Conservation (phyloP, 2,329 filamentous ascomycete genomes). For the Emericellopsis cladophorae region DNA sequence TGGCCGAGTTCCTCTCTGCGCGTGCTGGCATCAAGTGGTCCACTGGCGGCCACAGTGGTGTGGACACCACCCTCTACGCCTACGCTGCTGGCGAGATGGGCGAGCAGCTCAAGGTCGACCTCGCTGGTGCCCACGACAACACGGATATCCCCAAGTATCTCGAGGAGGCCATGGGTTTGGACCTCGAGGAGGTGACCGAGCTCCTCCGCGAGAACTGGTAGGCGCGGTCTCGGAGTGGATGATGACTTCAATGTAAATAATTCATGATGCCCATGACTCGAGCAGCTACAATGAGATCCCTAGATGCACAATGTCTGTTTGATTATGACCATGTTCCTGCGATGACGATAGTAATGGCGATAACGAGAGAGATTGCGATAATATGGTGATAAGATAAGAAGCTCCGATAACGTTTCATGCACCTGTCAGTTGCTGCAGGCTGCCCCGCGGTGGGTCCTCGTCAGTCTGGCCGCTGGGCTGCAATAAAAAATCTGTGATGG, state of each 20-base stretch:
- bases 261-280: no score
- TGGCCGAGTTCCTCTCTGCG: conserved; percentile 13
- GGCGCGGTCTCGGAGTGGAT: background rate
- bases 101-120: conserved; percentile 8
- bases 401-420: no score
- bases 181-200: conserved; percentile 11
- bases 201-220: conserved; percentile 6
- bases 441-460: no score
- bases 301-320: no score
- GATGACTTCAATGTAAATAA: no score
- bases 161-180: conserved; percentile 12
- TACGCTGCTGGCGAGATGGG: conserved; percentile 13
- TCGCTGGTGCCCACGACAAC: conserved; percentile 16
- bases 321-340: no score
- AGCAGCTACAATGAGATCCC: no score
- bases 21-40: conserved; percentile 18
- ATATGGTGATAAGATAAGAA: no score
- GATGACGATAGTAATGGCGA: no score
- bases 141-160: conserved; percentile 15
- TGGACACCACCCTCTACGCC: conserved; percentile 19
- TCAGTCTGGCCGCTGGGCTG: no score
- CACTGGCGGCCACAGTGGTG: conserved; percentile 20
- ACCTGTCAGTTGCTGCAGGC: no score
- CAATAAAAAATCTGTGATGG: conserved; percentile 12
- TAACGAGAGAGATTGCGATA: no score